phyloP scores from a whole-genome alignment of 495 filamentous ascomycete species.

The Apiosordaria backusii region DNA sequence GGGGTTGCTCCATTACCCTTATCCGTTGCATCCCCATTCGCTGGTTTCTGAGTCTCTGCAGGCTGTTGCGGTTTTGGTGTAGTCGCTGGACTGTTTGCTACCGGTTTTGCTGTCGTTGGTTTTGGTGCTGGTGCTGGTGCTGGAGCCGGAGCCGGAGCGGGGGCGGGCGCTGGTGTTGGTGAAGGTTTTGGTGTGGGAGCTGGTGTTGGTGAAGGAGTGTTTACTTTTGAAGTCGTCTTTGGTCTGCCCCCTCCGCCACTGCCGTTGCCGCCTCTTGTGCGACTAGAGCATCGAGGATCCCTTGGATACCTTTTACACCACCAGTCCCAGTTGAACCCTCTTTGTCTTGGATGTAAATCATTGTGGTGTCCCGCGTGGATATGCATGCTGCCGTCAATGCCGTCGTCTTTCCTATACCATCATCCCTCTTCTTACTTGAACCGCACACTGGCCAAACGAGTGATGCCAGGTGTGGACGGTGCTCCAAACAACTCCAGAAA shows the following conservation, averaged over 20 bases:
- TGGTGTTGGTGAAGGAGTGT: background rate
- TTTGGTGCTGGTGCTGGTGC: background rate
- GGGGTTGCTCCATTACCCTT: background rate
- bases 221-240: background rate
- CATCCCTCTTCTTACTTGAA: background rate
- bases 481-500: background rate
- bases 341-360: background rate
- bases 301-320: background rate
- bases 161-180: background rate
- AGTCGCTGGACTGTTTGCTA: background rate
- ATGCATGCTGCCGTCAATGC: background rate
- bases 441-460: background rate
- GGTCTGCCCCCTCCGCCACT: background rate
- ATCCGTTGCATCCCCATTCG: background rate
- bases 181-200: background rate
- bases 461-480: background rate
- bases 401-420: background rate
- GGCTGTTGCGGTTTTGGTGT: background rate
- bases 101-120: background rate
- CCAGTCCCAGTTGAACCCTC: background rate
- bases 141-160: background rate
- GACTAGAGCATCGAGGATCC: background rate
- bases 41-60: background rate
- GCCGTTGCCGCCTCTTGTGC: background rate
- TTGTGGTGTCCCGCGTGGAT: background rate